These are phyloP conservation scores for Xanthoceras sorbifolium DNA, from an alignment of 345 rosid species.

Conservation along the genomic window DNA sequence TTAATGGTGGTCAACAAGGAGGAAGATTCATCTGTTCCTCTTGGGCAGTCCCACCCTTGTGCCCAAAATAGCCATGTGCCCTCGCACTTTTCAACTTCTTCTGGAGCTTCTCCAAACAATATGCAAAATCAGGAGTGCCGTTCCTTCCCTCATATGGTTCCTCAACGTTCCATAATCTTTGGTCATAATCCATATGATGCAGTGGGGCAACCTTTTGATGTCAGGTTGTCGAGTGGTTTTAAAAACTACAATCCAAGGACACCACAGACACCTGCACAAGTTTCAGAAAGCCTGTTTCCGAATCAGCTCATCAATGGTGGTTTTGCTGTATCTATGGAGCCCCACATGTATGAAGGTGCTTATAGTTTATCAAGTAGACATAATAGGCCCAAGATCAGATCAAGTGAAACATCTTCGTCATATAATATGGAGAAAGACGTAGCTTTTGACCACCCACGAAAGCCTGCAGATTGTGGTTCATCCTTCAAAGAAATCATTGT, in stretches of 20 bases:
- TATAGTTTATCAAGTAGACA: conserved; percentile 24
- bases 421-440: conserved; percentile 19
- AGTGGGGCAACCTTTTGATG: conserved; percentile 33
- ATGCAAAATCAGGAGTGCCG: conserved; percentile 26
- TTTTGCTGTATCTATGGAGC: conserved; percentile 30
- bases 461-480: conserved; percentile 30
- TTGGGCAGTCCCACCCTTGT: conserved; percentile 35
- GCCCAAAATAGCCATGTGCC: conserved; percentile 32
- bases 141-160: conserved; percentile 25
- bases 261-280: conserved; percentile 26
- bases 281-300: conserved; percentile 34
- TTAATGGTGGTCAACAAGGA: conserved; percentile 91
- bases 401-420: conserved; percentile 15
- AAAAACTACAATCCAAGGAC: conserved; percentile 23
- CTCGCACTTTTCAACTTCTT: conserved; percentile 40
- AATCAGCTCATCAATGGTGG: conserved; percentile 25
- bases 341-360: conserved; percentile 27
- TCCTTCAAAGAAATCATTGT: conserved; percentile 46
- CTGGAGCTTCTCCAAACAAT: conserved; percentile 30
- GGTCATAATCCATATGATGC: conserved; percentile 29
- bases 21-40: conserved; percentile 44
- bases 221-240: conserved; percentile 26
- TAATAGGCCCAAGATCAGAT: conserved; percentile 26
- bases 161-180: conserved; percentile 35
- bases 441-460: conserved; percentile 19